Base-by-base conservation (phyloP, 768 basidiomycete genomes). In the Trametes elegans region DNA sequence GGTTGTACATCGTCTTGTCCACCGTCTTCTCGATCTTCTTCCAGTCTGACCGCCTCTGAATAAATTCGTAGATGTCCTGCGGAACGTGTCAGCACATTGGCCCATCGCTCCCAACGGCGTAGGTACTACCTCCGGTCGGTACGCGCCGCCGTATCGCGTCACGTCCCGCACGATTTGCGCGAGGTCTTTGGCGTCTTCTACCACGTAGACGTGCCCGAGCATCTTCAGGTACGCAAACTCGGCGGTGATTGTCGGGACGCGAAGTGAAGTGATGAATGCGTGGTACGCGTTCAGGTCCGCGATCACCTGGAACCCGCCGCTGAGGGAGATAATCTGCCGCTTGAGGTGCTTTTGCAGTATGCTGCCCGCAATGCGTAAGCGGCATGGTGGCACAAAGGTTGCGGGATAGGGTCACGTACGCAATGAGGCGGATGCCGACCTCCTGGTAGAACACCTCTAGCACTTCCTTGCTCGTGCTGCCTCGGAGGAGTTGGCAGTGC, bases 361-460 rank as follows among this genome's bases (percentile, higher is more conserved):
- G 16, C 95, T 96, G 49, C 10, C 6, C 10, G 5, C 18, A 10
- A 3, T 18, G 10, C 4, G 24, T 21, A 3, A 32, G 31, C 18
- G 45, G 31, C 3, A 8, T 4, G 2, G 9, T 14, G 24, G 24
- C 41, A 7, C 13, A 16, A n/a, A 14, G 14, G 41, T 14, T 10
- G 14, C 16, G 8, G 34, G 23, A 40, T 21, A 34, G 32, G 16
- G 28, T 19, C 7, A 59, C 61, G 31, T 44, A 71, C 71, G 59
- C 62, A 24, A 70, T 70, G 31, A 73, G 58, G 32, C 97, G 84
- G 54, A 97, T 86, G 5, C 96, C 96, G 41, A 99, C 90, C 71
- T 99, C 97, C 71, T 95, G 91, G 68, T 98, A 93, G 70, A 99
- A 98, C 3, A 99, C 96, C 66, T 98, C 97, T 29, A 99, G 73